Evolutionary conservation across 495 filamentous ascomycete species (phyloP).

Genomic region (Pyrenula aspistea): DNA sequence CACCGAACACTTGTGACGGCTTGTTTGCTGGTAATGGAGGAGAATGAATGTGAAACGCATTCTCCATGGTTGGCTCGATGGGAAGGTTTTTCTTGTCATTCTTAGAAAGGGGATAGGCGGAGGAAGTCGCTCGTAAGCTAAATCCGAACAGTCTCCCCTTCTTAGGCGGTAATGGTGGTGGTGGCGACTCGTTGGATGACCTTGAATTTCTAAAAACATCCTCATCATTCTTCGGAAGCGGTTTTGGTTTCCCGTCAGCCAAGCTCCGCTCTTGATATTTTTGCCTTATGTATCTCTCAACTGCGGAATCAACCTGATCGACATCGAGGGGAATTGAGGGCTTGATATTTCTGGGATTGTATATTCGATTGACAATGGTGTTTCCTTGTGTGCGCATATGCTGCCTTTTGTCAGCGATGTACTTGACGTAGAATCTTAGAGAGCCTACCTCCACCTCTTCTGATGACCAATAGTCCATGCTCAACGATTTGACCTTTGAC

Average conservation of each 20-base stretch:
- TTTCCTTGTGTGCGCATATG: constrained; percentile 92
- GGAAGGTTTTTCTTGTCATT: background rate
- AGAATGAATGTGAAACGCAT: constrained; percentile 13
- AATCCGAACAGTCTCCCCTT: constrained; percentile 66
- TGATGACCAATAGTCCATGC: constrained; percentile 91
- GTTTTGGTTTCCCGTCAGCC: constrained; percentile 39
- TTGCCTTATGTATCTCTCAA: constrained; percentile 88
- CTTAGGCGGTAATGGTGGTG: constrained; percentile 79
- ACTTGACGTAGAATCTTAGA: background rate
- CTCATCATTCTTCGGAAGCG: constrained; percentile 27
- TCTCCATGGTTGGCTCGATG: constrained; percentile 7
- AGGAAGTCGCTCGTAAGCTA: constrained; percentile 56
- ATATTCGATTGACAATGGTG: constrained; percentile 66
- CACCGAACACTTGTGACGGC: constrained; percentile 54
- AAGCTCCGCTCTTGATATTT: constrained; percentile 69
- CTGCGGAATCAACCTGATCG: constrained; percentile 81
- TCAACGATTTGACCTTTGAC: constrained; percentile 95
- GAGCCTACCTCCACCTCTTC: constrained; percentile 84
- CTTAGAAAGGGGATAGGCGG: constrained; percentile 42
- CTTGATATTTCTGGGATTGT: constrained; percentile 72
- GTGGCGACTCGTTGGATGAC: constrained; percentile 28
- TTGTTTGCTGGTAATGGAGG: constrained; percentile 38
- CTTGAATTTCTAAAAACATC: constrained; percentile 17
- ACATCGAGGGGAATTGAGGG: constrained; percentile 75
- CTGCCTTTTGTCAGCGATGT: constrained; percentile 25